Conservation (phyloP, 768 basidiomycete species). For the Podaxis mareebaensis region DNA sequence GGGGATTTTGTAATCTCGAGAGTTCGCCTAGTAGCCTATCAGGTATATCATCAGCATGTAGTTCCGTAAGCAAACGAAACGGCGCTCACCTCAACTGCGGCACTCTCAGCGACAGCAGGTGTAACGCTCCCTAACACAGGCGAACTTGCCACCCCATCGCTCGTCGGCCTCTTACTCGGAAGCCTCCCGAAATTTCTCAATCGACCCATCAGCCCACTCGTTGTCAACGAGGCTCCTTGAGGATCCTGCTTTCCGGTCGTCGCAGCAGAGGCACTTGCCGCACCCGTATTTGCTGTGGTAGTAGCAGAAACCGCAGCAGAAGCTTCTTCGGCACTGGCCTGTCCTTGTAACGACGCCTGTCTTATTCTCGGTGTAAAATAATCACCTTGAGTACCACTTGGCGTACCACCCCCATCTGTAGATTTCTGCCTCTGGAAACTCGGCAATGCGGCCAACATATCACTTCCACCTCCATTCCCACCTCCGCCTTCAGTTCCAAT, state of each 20-base stretch:
- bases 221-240: constrained; percentile 46
- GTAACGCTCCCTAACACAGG: constrained; percentile 26
- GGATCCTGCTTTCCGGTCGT: constrained; percentile 29
- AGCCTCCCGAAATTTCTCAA: constrained; percentile 75
- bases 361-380: constrained; percentile 52
- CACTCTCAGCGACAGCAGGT: constrained; percentile 25
- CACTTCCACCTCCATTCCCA: neutral
- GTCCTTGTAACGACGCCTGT: constrained; percentile 43
- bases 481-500: constrained; percentile 3
- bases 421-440: constrained; percentile 19
- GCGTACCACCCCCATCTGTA: constrained; percentile 38
- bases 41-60: constrained; percentile 20
- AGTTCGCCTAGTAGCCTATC: constrained; percentile 10
- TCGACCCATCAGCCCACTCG: constrained; percentile 75
- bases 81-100: constrained; percentile 28
- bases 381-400: constrained; percentile 37
- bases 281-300: neutral
- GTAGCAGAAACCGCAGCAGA: constrained; percentile 6
- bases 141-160: constrained; percentile 30
- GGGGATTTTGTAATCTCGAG: constrained; percentile 45
- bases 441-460: neutral
- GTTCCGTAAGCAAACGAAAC: neutral
- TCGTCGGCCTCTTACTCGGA: constrained; percentile 38
- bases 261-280: constrained; percentile 2
- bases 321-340: constrained; percentile 27